Percentiles rank a stretch among this genome's conserved stretches.
Conservation (phyloP, 805 yeast genomes). For the Candida tallmaniae region DNA sequence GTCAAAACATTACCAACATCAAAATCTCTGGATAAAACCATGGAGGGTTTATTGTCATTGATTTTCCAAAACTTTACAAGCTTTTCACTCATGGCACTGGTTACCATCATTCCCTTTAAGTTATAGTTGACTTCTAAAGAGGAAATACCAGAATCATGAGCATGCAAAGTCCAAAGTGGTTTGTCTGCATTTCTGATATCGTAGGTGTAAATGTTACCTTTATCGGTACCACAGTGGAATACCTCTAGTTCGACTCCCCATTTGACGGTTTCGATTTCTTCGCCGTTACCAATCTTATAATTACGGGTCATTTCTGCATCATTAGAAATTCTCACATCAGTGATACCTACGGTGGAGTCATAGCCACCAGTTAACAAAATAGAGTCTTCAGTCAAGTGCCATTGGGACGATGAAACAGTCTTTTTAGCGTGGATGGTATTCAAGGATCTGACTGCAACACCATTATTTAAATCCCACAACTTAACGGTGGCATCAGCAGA, state of each 20-base stretch:
- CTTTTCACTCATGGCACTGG: conserved; percentile 92
- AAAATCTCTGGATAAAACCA: conserved; percentile 87
- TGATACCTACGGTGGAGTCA: conserved; percentile 75
- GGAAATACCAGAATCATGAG: conserved; percentile 93
- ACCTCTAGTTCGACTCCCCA: conserved; percentile 56
- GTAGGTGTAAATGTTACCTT: conserved; percentile 83
- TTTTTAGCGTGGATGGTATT: conserved; percentile 68
- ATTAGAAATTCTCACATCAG: conserved; percentile 77
- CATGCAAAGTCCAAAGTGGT: conserved; percentile 93
- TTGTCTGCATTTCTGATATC: conserved; percentile 68
- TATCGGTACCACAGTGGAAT: conserved; percentile 87
- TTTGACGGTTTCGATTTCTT: conserved; percentile 78
- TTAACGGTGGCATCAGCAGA: conserved; percentile 95
- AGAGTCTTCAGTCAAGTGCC: conserved; percentile 70
- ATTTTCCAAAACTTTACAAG: conserved; percentile 84
- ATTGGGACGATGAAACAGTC: conserved; percentile 78
- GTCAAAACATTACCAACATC: conserved; percentile 91
- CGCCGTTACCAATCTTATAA: conserved; percentile 57
- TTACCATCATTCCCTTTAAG: conserved; percentile 69
- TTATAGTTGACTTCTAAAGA: conserved; percentile 65
- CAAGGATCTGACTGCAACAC: conserved; percentile 75
- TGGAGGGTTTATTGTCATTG: conserved; percentile 56
- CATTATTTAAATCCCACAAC: conserved; percentile 84
- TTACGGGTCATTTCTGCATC: conserved; percentile 55
- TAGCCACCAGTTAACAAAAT: conserved; percentile 88